Conservation (phyloP, 345 rosid species). For the Eutrema japonicum region DNA sequence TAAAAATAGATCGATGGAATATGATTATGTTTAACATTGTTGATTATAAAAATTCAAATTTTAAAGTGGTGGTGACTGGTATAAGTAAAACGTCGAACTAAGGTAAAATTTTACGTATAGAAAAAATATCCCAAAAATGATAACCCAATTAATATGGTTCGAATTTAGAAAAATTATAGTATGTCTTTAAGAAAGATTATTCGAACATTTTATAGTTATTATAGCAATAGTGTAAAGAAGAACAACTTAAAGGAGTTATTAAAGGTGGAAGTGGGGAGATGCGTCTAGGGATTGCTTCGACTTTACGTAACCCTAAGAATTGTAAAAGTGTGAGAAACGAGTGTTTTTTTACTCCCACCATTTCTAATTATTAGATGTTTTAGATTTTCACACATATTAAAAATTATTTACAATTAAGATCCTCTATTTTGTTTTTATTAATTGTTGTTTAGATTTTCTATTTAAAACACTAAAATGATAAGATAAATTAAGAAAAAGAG, state of each 20-base stretch:
- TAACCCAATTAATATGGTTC: background rate
- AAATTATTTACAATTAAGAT: too few species aligned
- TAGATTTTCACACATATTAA: too few species aligned
- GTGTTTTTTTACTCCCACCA: background rate
- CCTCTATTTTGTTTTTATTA: too few species aligned
- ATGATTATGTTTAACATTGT: too few species aligned
- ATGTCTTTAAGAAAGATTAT: background rate
- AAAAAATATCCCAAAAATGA: background rate
- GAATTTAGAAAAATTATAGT: background rate
- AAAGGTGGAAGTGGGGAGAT: background rate
- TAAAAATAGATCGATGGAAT: too few species aligned
- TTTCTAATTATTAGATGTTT: too few species aligned
- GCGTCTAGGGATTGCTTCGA: constrained; percentile 31
- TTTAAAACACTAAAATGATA: too few species aligned
- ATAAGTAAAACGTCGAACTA: background rate
- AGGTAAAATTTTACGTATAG: background rate
- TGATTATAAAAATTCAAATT: too few species aligned
- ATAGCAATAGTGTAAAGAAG: background rate
- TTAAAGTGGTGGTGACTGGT: background rate
- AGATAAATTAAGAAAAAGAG: too few species aligned
- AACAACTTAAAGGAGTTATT: background rate
- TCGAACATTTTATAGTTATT: background rate
- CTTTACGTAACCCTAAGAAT: constrained; percentile 28
- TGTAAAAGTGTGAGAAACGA: background rate
- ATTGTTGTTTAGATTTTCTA: too few species aligned